phyloP scores from a whole-genome alignment of 371 early-diverging fungal genomes.

The Saksenaea vasiformis region DNA sequence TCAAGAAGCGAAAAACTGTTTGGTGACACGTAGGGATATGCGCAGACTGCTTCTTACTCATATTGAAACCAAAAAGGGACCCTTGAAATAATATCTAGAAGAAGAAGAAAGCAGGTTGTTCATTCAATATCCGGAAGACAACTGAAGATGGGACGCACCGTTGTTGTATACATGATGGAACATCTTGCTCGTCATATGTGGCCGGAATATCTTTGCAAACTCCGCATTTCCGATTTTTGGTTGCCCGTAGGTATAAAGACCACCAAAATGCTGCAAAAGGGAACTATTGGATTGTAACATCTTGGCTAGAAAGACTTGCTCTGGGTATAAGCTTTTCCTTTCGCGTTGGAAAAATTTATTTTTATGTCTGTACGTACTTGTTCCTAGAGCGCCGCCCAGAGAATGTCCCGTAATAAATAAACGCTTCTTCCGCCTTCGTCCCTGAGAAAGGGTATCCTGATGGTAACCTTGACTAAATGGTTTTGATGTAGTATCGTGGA shows the following conservation, averaged over 20 bases:
- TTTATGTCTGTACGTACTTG: conserved; percentile 32
- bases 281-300: conserved; percentile 61
- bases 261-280: conserved; percentile 54
- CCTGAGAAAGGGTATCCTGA: conserved; percentile 43
- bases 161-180: conserved; percentile 65
- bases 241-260: conserved; percentile 59
- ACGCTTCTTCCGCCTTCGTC: conserved; percentile 21
- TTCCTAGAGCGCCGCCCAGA: conserved; percentile 44
- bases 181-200: conserved; percentile 51
- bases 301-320: conserved; percentile 55
- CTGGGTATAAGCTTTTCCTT: no score
- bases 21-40: background rate
- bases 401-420: conserved; percentile 50
- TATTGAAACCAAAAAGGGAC: conserved; percentile 29
- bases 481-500: background rate
- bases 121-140: no score
- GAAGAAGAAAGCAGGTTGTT: background rate
- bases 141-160: conserved; percentile 18
- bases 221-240: conserved; percentile 61
- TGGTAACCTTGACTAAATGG: background rate
- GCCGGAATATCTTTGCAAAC: conserved; percentile 52
- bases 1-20: background rate
- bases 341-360: no score
- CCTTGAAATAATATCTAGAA: conserved; percentile 44
- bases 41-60: conserved; percentile 6